A percentile compares a stretch with the other conserved stretches of the same genome.
Conservation (phyloP, 2,329 filamentous ascomycete species). For the Hypoxylon sp. region DNA sequence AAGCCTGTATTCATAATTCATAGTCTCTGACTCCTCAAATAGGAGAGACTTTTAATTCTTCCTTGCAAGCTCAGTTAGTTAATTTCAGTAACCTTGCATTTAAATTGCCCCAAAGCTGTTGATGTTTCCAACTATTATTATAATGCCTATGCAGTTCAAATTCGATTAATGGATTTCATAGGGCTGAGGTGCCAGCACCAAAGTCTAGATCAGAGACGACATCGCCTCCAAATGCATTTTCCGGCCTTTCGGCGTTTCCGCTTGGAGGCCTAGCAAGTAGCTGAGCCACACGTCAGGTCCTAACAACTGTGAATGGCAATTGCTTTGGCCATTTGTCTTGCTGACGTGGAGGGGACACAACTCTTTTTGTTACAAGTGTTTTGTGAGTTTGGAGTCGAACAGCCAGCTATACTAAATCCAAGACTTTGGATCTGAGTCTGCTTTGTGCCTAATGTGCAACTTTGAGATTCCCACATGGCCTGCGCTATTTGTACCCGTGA, state of each 20-base stretch:
- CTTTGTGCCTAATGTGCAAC: slow-evolving; percentile 16
- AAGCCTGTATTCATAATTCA: slow-evolving; percentile 29
- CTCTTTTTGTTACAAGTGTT: slow-evolving; percentile 28
- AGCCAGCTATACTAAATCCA: not conserved
- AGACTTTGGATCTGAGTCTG: too few species aligned
- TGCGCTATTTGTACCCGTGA: slow-evolving; percentile 1
- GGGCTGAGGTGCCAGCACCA: not conserved
- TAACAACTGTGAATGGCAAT: slow-evolving; percentile 9
- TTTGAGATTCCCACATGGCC: not conserved
- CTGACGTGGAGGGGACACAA: slow-evolving; percentile 31
- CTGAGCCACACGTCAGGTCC: slow-evolving; percentile 31
- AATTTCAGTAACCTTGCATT: not conserved
- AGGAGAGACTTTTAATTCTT: not conserved
- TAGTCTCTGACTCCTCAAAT: not conserved
- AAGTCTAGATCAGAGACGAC: not conserved
- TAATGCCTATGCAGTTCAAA: not conserved
- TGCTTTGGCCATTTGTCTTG: slow-evolving; percentile 5
- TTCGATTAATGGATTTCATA: not conserved
- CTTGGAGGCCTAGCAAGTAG: slow-evolving; percentile 35
- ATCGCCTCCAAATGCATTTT: slow-evolving; percentile 11
- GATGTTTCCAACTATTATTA: not conserved
- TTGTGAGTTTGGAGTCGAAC: slow-evolving; percentile 4
- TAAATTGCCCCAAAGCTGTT: not conserved
- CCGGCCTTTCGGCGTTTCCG: slow-evolving; percentile 11
- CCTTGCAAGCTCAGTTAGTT: not conserved